These are phyloP conservation scores for Trypanosoma avium DNA, from an alignment of 208 protist species.

Conservation along the genomic window DNA sequence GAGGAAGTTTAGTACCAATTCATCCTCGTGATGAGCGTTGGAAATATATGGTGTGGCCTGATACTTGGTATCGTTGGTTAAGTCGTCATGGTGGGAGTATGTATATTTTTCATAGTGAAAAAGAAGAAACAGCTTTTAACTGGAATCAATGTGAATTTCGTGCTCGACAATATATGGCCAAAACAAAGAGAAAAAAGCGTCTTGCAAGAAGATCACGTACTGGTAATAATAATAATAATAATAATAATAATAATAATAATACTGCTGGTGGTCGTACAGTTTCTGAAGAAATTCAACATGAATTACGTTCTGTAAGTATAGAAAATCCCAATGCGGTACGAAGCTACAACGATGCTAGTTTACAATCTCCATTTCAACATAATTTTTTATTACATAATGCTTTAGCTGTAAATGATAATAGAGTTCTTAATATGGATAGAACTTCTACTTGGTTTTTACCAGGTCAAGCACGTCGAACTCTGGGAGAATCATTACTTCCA, in stretches of 20 bases:
- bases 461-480: no score
- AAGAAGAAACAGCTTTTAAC: slow-evolving; percentile 76
- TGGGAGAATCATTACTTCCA: neutral
- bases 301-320: no score
- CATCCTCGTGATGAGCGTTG: slow-evolving; percentile 69
- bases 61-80: slow-evolving; percentile 86
- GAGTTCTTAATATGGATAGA: slow-evolving; percentile 26
- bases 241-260: neutral
- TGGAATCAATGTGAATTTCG: slow-evolving; percentile 69
- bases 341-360: neutral
- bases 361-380: neutral
- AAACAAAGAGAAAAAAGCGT: slow-evolving; percentile 35
- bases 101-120: slow-evolving; percentile 85
- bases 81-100: slow-evolving; percentile 83
- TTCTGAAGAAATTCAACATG: no score
- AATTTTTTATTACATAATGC: neutral
- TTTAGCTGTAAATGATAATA: neutral
- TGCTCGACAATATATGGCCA: slow-evolving; percentile 56
- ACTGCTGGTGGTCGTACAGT: no score
- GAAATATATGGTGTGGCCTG: slow-evolving; percentile 86
- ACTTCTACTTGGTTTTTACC: slow-evolving; percentile 27
- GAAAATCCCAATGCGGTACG: no score
- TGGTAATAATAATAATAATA: neutral
- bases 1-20: slow-evolving; percentile 57
- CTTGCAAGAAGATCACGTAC: neutral